These are phyloP conservation scores for Dinochytrium kinnereticum DNA, from an alignment of 371 early-diverging fungal species.

Conservation along the genomic window DNA sequence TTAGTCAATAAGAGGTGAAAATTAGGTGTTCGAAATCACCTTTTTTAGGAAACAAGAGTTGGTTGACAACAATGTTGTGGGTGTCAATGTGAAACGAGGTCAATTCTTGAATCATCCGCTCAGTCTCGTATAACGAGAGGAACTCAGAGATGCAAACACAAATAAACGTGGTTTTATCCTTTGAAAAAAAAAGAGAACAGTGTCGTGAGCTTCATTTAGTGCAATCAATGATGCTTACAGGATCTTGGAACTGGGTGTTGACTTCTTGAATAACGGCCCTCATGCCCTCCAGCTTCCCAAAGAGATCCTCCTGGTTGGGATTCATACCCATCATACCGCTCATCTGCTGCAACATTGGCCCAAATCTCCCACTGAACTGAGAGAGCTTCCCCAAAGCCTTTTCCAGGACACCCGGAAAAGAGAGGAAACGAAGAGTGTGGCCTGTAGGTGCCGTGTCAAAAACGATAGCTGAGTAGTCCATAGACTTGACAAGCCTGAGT, in stretches of 20 bases:
- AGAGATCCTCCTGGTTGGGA: conserved; percentile 92
- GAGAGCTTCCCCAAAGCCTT: conserved; percentile 95
- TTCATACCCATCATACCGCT: conserved; percentile 95
- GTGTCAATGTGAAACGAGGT: conserved; percentile 96
- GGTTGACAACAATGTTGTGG: conserved; percentile 98
- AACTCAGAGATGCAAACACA: conserved; percentile 99
- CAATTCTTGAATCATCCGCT: conserved; percentile 98
- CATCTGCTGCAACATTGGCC: conserved; percentile 93
- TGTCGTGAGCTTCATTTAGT: not conserved
- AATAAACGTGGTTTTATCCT: conserved; percentile 96
- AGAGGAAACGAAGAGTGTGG: conserved; percentile 98
- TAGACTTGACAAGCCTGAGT: conserved; percentile 88
- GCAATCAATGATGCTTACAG: conserved; percentile 63
- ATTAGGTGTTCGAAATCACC: conserved; percentile 46
- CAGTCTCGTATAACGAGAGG: conserved; percentile 98
- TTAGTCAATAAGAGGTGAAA: not conserved
- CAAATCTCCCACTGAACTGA: conserved; percentile 89
- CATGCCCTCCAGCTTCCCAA: conserved; percentile 93
- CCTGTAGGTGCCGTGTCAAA: conserved; percentile 99
- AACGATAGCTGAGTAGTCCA: conserved; percentile 97
- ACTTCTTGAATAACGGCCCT: conserved; percentile 93
- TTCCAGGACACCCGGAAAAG: conserved; percentile 94
- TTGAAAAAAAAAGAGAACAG: not conserved
- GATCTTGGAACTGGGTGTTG: conserved; percentile 95
- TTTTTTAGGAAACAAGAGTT: conserved; percentile 92